A percentile compares a stretch with the other conserved stretches of the same genome.
phyloP scores from a whole-genome alignment of 768 basidiomycete genomes.

The Xerocomellus amylosporus region DNA sequence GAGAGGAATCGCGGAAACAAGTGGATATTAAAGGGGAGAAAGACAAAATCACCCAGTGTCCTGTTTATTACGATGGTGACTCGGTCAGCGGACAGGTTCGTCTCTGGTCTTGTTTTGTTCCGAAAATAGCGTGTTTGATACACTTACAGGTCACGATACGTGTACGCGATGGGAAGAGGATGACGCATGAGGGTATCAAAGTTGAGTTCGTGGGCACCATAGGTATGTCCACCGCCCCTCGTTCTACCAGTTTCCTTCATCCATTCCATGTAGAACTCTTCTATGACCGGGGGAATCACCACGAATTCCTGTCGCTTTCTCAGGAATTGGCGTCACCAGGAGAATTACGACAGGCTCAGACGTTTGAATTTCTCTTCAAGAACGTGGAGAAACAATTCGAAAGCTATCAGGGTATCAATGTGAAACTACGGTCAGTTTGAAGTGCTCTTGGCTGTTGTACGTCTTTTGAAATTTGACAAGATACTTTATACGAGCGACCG shows the following conservation, averaged over 20 bases:
- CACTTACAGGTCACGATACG: constrained; percentile 70
- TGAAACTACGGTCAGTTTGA: constrained; percentile 79
- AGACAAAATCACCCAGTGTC: constrained; percentile 79
- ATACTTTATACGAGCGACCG: constrained; percentile 88
- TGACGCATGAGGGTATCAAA: constrained; percentile 94
- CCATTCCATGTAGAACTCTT: constrained; percentile 58
- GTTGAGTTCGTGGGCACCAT: constrained; percentile 97
- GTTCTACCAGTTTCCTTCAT: not conserved
- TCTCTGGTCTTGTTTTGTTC: constrained; percentile 1
- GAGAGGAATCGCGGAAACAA: constrained; percentile 83
- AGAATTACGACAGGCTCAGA: constrained; percentile 95
- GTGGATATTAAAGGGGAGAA: constrained; percentile 90
- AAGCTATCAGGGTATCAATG: constrained; percentile 97
- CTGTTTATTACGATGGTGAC: constrained; percentile 96
- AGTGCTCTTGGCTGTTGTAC: not conserved
- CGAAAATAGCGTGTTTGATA: not conserved
- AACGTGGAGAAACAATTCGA: constrained; percentile 99
- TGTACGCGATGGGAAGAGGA: constrained; percentile 91
- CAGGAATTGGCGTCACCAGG: constrained; percentile 96
- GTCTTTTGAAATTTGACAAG: constrained; percentile 40
- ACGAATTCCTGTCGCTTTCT: constrained; percentile 93
- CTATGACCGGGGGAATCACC: constrained; percentile 97
- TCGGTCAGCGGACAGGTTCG: constrained; percentile 82
- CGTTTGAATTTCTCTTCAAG: constrained; percentile 96
- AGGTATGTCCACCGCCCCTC: constrained; percentile 48